A percentile compares a stretch with the other conserved stretches of the same genome.
These are phyloP conservation scores for Exophiala calicioides DNA, from an alignment of 2,329 filamentous ascomycete genomes.

Conservation along the genomic window DNA sequence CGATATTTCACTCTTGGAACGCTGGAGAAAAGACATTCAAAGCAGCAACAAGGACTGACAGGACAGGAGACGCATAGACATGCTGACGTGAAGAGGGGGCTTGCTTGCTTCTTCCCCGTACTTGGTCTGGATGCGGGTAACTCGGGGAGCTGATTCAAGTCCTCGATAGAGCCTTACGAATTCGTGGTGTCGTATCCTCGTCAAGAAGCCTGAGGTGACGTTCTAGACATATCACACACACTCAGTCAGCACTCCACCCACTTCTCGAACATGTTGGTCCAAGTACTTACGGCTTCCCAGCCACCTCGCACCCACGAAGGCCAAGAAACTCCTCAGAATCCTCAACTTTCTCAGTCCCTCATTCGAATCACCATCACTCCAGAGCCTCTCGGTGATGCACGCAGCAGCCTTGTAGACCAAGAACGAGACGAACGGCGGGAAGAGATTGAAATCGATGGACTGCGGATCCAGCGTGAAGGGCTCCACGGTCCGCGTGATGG, in stretches of 20 bases:
- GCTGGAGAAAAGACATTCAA: no score
- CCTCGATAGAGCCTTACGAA: constrained; percentile 1
- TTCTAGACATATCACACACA: neutral
- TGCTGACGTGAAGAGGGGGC: no score
- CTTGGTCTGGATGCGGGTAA: neutral
- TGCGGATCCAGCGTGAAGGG: neutral
- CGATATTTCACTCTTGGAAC: no score
- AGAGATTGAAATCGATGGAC: neutral
- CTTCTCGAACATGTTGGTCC: neutral
- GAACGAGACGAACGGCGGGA: neutral
- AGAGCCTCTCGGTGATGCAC: neutral
- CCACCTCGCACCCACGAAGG: neutral
- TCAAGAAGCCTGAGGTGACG: neutral
- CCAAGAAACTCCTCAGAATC: neutral
- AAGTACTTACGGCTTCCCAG: neutral
- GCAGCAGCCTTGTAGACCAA: neutral
- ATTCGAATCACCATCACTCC: neutral
- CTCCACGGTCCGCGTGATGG: neutral
- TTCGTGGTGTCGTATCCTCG: neutral
- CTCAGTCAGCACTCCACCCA: neutral
- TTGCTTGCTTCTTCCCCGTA: no score
- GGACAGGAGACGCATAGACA: no score
- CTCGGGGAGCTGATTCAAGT: no score
- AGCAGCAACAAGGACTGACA: no score
- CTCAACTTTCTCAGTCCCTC: neutral